These are phyloP conservation scores for Paxillus involutus DNA, from an alignment of 768 basidiomycete species.

Conservation along the genomic window DNA sequence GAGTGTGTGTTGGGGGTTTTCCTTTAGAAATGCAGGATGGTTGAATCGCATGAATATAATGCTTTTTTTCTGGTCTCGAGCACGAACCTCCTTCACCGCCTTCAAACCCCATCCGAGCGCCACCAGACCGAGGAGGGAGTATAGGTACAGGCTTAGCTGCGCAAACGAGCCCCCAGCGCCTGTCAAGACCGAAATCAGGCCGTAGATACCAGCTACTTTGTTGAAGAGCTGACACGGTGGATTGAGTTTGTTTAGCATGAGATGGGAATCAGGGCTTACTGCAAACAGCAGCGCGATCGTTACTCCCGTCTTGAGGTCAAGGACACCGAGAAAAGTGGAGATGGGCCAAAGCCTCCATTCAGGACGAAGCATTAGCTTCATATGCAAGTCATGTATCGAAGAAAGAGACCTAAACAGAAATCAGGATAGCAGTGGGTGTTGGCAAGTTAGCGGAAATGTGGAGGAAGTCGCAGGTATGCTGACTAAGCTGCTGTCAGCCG, in stretches of 20 bases:
- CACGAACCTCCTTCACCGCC: slow-evolving; percentile 78
- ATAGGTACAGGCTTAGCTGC: slow-evolving; percentile 91
- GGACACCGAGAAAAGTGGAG: slow-evolving; percentile 77
- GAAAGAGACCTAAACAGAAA: slow-evolving; percentile 1
- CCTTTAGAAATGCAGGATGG: slow-evolving; percentile 50
- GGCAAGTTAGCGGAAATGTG: not conserved
- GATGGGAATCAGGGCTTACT: slow-evolving; percentile 44
- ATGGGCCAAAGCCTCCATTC: slow-evolving; percentile 85
- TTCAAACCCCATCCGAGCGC: slow-evolving; percentile 86
- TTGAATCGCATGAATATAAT: slow-evolving; percentile 13
- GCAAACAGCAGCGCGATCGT: slow-evolving; percentile 87
- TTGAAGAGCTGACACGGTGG: slow-evolving; percentile 68
- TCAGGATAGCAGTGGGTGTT: not conserved
- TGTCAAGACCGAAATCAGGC: slow-evolving; percentile 86
- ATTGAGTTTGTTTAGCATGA: not conserved
- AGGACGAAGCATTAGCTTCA: slow-evolving; percentile 81
- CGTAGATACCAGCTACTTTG: slow-evolving; percentile 98
- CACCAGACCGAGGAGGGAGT: slow-evolving; percentile 81
- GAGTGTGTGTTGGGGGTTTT: slow-evolving; percentile 80
- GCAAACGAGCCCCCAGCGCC: slow-evolving; percentile 93
- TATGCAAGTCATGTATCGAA: slow-evolving; percentile 38
- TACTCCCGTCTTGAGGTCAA: slow-evolving; percentile 95
- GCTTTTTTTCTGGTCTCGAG: not conserved
- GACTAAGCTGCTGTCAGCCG: slow-evolving; percentile 19
- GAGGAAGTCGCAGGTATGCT: slow-evolving; percentile 4